Percentiles rank a stretch among this genome's conserved stretches.
phyloP scores from a whole-genome alignment of 495 filamentous ascomycete genomes.

The Massariosphaeria phaeospora region DNA sequence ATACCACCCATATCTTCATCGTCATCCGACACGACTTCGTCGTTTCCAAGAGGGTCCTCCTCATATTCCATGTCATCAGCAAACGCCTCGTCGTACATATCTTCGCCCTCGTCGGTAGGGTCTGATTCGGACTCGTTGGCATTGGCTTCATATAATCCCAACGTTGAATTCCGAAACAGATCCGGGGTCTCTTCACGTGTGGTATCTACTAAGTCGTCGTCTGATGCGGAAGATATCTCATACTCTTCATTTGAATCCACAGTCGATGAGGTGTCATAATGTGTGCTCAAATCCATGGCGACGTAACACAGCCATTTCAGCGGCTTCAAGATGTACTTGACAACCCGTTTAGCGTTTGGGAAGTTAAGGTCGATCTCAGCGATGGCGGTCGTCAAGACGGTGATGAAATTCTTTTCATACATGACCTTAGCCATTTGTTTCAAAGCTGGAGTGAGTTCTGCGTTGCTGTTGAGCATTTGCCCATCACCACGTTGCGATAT shows the following conservation, averaged over 20 bases:
- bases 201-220: conserved; percentile 75
- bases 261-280: conserved; percentile 62
- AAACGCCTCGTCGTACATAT: conserved; percentile 52
- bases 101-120: conserved; percentile 54
- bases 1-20: conserved; percentile 63
- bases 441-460: conserved; percentile 51
- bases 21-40: conserved; percentile 85
- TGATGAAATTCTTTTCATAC: conserved; percentile 96
- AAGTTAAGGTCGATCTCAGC: conserved; percentile 95
- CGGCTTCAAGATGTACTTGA: conserved; percentile 92
- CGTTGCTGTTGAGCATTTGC: conserved; percentile 38
- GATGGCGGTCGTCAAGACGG: conserved; percentile 80
- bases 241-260: conserved; percentile 67
- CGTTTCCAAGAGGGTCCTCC: conserved; percentile 66
- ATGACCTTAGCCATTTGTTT: conserved; percentile 85
- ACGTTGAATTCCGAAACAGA: conserved; percentile 89
- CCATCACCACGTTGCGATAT: conserved; percentile 65
- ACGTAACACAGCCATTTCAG: conserved; percentile 81
- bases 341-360: conserved; percentile 82
- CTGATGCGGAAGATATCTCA: conserved; percentile 84
- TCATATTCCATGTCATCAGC: conserved; percentile 89
- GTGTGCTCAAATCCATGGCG: conserved; percentile 76
- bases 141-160: conserved; percentile 92
- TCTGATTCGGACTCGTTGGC: conserved; percentile 63
- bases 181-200: conserved; percentile 94